Evolutionary conservation across 2,329 filamentous ascomycete species (phyloP), one percentile per base, ranked within the genome.

Genomic region (Paecilomyces fulvus): DNA sequence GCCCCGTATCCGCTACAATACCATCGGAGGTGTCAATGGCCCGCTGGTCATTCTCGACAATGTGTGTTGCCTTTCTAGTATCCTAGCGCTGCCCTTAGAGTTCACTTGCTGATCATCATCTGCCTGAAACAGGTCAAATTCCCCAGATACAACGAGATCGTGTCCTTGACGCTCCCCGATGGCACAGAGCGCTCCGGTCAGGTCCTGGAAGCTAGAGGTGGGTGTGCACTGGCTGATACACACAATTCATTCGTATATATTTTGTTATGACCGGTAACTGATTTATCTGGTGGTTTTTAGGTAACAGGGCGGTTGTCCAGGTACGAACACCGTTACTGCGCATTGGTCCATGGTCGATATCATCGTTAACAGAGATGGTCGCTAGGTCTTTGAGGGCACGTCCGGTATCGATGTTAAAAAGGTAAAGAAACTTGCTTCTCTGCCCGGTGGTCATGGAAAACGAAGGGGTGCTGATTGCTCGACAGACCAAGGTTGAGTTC

Each of bases 351-450:
- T 43, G 37, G 53, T 31, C 49, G 53, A 55, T 55, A 58, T 33
- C 57, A 52, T 65, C 67, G 61, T 70, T 61, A 37, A 52, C 50
- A 54, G 50, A 56, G 49, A 71, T 61, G 52, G 59, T 62, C 61
- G 55, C 55, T 77, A 95, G 88, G 92, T 97, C 66, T 99, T 99
- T 73, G 94, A 99, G 78, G 94, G 94, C 67, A 99, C 94, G 61
- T 79, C 92, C 51, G 94, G 94, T 72, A 94, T 99, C 73, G 94
- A 99, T 83, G 94, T 99, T 64, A 96, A 97, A 83, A 99, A 85
- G 89, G 91, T 90, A 79, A 75, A 50, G 30, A 54, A 48, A 17
- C 30, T 57, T n/a, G 7, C 23, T 25, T n/a, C n/a, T 20, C 7
- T 43, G 12, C 8, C 20, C 23, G 12, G 8, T 33, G 8, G 25